Evolutionary conservation across 805 yeast species (phyloP).

Genomic region (Saccharomycopsis sp.): DNA sequence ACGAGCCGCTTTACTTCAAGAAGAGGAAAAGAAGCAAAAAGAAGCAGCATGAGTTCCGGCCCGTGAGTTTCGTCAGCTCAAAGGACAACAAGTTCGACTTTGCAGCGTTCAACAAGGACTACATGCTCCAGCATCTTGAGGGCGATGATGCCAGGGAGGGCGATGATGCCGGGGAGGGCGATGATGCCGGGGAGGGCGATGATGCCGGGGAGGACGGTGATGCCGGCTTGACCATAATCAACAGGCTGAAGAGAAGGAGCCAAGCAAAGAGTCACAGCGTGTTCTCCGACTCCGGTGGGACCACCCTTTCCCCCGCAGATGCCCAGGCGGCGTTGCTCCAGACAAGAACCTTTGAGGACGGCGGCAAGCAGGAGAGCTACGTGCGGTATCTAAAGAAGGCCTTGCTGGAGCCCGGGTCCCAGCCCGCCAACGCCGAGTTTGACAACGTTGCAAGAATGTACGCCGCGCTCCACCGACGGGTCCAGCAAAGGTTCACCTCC

Average conservation of each 20-base stretch:
- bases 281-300: not conserved
- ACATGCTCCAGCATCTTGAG: constrained; percentile 6
- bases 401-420: not conserved
- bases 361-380: too few relatives aligned
- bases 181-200: not conserved
- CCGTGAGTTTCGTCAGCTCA: constrained; percentile 11
- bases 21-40: constrained; percentile 1
- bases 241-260: too few relatives aligned
- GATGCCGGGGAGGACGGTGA: not conserved
- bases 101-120: constrained; percentile 10
- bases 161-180: not conserved
- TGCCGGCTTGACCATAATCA: not conserved
- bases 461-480: not conserved
- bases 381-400: not conserved
- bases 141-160: not conserved
- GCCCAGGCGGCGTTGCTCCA: not conserved
- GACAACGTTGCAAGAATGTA: not conserved
- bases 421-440: not conserved
- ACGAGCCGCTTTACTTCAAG: constrained; percentile 13
- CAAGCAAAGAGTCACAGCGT: too few relatives aligned
- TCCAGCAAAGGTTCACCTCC: not conserved
- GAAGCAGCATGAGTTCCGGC: constrained; percentile 6
- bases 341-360: not conserved
- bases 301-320: not conserved
- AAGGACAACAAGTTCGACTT: constrained; percentile 14